Evolutionary conservation across 176 grass and related monocot species (phyloP), one percentile per base, ranked within the genome.

Genomic region (Musa troglodytarum): DNA sequence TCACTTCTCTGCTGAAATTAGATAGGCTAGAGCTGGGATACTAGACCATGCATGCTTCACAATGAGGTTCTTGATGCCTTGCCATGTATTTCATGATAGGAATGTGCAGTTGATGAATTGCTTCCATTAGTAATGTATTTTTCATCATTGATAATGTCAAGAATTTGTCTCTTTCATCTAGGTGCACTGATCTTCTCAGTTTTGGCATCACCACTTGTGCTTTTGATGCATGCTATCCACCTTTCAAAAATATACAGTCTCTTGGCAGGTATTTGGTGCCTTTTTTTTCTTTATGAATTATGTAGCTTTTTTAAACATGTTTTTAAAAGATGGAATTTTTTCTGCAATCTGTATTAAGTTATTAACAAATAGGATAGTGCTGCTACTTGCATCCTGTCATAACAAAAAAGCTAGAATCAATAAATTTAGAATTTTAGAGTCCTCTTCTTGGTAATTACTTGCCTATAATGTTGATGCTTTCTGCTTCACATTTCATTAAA

Each of bases 161-260:
- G 8, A 12, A 71, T 14, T 1, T 70, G 3, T 74, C 15, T 81
- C n/a, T 79, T 7, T 63, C 80, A 73, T 85, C 52, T 88, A 94
- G 91, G 95, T 84, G 95, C 91, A 63, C 82, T 94, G 72, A 9
- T 89, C 75, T 74, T 92, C 49, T 86, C 86, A 20, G 72, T 85
- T 82, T 56, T 94, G 12, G 85, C 88, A 69, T 89, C 84, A 61
- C 91, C 88, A 50, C 26, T 77, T 63, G 81, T 91, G 68, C 72
- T 85, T 56, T 58, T 94, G 70, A 79, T 92, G 72, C 74, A 79
- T 82, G 74, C 78, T 71, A 74, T 87, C 25, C 78, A 83, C 75
- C 53, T 74, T 71, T 83, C 88, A 84, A 99, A 92, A 81, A 62
- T 91, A 73, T 94, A 92, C 82, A 70, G 84, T 78, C 95, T 99